Evolutionary conservation across 192 early-diverging fungal genomes (phyloP), one percentile per base, ranked within the genome.

Genomic region (Coemansia sp.): DNA sequence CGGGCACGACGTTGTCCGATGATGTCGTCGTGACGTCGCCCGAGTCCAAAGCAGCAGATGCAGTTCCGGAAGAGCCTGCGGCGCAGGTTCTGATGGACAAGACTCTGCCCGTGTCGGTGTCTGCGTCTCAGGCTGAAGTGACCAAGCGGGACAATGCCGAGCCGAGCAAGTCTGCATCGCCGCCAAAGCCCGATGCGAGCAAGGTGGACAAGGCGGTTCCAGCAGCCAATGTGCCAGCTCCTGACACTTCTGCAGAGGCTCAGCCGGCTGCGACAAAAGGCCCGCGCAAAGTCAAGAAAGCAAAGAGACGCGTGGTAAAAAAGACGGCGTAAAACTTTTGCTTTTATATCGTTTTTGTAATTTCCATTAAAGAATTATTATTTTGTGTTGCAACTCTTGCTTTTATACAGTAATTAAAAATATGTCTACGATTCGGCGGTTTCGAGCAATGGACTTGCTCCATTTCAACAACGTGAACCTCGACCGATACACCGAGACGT

Each of bases 401-500:
- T 19, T 49, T 11, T 61, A 14, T 59, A 57, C 24, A 57, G 23
- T 38, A 35, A 14, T 57, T 26, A 60, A 26, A 20, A 35, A 64
- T 22, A 84, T 84, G 82, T 70, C 78, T 23, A 72, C 72, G 14
- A 78, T 81, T 32, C 54, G 78, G 23, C 71, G 79, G 4, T 93
- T 97, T 82, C 87, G 85, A 37, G 92, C 97, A 1, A 90, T 90
- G 65, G 97, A 99, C 81, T 80, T 99, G 59, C 95, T 99, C 83
- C 78, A 71, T 26, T 96, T 99, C 83, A 95, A 96, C 77, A 94
- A 92, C 75, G 86, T 98, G 85, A 97, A 97, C 74, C 74, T 99
- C 35, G 95, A 97, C 75, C 85, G 87, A 24, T 87, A 94, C 68
- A 99, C 97, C 0, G 95, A 97, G 72, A 99, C 93, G 38, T 98